Evolutionary conservation across 2,329 filamentous ascomycete genomes (phyloP), one percentile per base, ranked within the genome.

Genomic region (Stachybotrys chartarum): DNA sequence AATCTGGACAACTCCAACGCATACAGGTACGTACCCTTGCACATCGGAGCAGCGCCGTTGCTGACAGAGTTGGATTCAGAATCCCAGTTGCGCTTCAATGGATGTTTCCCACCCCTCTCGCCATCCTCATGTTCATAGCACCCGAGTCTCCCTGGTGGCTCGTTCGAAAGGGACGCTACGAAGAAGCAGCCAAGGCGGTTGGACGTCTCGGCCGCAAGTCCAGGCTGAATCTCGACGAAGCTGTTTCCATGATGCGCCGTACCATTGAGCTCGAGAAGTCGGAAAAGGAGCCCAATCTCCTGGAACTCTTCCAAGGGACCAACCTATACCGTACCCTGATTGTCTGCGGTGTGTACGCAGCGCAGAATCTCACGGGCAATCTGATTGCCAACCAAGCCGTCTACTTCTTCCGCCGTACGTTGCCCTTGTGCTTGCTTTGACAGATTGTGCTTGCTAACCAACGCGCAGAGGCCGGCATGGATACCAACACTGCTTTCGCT

Each of bases 331-430:
- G 81, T 56, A 83, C 81, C 3, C 65, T 75, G 53, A 83, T 84
- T 57, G 78, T 79, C 5, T 82, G 78, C 62, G 69, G 75, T 73
- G 76, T 83, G 7, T 84, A 83, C 67, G 78, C 78, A 1, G 75
- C 81, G 18, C 81, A 84, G 68, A 83, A 84, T 63, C 70, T 84
- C 51, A 79, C 81, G 1, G 81, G 82, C 64, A 84, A 84, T 63
- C 63, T 84, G 47, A 84, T 84, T 59, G 81, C 81, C 63, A 84
- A 84, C 65, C 81, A 84, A 64, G 80, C 81, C 5, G 79, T 80
- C 51, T 84, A 79, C 67, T 84, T 84, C 69, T 84, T 84, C 52
- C 64, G 75, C 57, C 68, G 66, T 68, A 50, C 61, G 64, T 66
- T 30, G 7, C 54, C 30, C 11, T 50, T 50, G 50, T 55, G 51